Evolutionary conservation across 192 early-diverging fungal genomes (phyloP).

Genomic region (Mortierella hygrophila): DNA sequence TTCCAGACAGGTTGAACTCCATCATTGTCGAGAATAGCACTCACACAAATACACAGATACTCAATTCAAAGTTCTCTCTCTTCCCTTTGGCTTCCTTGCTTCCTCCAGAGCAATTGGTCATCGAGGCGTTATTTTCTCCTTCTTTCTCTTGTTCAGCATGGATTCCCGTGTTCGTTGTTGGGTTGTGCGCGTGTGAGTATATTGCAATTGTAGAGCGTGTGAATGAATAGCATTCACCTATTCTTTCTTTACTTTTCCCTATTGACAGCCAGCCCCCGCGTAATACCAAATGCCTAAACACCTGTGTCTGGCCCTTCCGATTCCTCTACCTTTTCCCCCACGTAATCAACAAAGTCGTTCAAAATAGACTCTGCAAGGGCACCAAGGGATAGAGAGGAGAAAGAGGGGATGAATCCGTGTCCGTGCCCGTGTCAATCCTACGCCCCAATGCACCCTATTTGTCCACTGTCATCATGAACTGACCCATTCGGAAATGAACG

Average conservation of each 20-base stretch:
- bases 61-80: not conserved
- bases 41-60: not conserved
- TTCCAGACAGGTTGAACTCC: not conserved
- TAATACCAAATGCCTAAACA: not conserved
- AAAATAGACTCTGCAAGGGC: not conserved
- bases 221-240: not conserved
- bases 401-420: not conserved
- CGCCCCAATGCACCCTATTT: not conserved
- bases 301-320: not conserved
- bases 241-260: not conserved
- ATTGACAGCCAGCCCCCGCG: not conserved
- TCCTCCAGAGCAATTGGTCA: not conserved
- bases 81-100: not conserved
- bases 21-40: constrained; percentile 1
- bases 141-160: not conserved
- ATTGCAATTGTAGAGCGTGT: not conserved
- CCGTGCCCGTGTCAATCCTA: not conserved
- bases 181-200: not conserved
- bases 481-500: constrained; percentile 3
- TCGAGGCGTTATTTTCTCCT: not conserved
- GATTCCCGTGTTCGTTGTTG: not conserved
- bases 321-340: not conserved
- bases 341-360: not conserved
- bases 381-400: not conserved
- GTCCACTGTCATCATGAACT: not conserved